Base-by-base conservation (phyloP, 257 asterid species). In the Gentiana straminea region DNA sequence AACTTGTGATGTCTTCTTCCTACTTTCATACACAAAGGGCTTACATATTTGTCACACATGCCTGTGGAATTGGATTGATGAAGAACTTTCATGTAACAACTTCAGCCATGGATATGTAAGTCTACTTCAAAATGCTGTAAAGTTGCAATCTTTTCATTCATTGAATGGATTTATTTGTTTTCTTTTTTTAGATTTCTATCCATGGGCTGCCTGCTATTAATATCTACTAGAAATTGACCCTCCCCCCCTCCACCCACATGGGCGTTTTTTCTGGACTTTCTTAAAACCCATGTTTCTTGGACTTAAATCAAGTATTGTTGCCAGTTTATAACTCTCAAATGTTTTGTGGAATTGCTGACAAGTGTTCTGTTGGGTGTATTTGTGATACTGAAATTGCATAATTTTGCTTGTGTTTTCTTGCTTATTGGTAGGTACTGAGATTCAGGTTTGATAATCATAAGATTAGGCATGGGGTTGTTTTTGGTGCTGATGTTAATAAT, bases 401-500 rank as follows among this genome's bases (percentile, higher is more conserved):
- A 41, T 7, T 41, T 35, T 36, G 35, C 7, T 39, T 13, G 47
- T 70, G 36, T 55, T 54, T 60, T 56, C 59, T 39, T 51, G 34
- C 34, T 3, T 33, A 54, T 45, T 57, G 24, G 7, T 37, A 44
- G 77, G 64, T 58, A 11, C 52, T 57, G 12, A 53, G 55, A 55
- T 34, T 32, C 33, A 41, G 50, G 58, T n/a, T 13, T 33, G 33
- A 63, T 56, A 62, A 9, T 15, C 47, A 51, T 3, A 4, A 35
- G 57, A 35, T 52, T 55, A 48, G 56, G 38, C 32, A 70, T 72
- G 84, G 64, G 54, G 35, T 52, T 55, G 39, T 59, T 63, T 13
- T 69, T 70, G 77, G 55, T 61, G n/a, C 41, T 76, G 64, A 32
- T 69, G 37, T 45, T 73, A 24, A 15, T 73, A 51, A 55, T 64